phyloP scores from a whole-genome alignment of 108 stramenopile genomes.

The Fragilariopsis cylindrus region DNA sequence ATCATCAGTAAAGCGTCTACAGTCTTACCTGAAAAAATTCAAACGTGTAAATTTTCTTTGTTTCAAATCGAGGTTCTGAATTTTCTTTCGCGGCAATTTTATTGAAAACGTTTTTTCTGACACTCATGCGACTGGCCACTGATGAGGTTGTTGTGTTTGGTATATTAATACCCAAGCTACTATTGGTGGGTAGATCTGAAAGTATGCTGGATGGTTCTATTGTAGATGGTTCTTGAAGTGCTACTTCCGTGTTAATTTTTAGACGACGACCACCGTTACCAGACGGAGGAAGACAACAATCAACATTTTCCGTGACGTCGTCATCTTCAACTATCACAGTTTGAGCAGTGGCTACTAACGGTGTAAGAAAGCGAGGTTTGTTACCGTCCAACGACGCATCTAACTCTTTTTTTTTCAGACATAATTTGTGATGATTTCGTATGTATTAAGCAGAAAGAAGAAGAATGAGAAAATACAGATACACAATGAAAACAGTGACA shows the following conservation, averaged over 20 bases:
- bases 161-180: neutral
- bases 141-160: slow-evolving; percentile 32
- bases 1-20: too few species aligned
- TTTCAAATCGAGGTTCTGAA: slow-evolving; percentile 14
- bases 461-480: too few species aligned
- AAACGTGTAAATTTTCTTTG: slow-evolving; percentile 61
- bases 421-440: slow-evolving; percentile 10
- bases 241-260: neutral
- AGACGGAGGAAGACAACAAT: too few species aligned
- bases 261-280: neutral
- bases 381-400: slow-evolving; percentile 56
- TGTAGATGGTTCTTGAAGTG: slow-evolving; percentile 7
- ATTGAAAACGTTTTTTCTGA: slow-evolving; percentile 56
- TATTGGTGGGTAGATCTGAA: neutral
- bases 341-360: slow-evolving; percentile 63
- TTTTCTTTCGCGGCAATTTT: slow-evolving; percentile 14
- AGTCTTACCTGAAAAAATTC: slow-evolving; percentile 54
- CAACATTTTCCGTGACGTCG: neutral
- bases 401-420: slow-evolving; percentile 42
- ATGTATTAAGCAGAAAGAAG: neutral
- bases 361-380: slow-evolving; percentile 57
- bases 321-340: slow-evolving; percentile 32
- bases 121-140: slow-evolving; percentile 19
- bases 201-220: slow-evolving; percentile 8
- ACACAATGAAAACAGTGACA: neutral